These are phyloP conservation scores for Trametes cubensis DNA, from an alignment of 768 basidiomycete genomes.

Conservation along the genomic window DNA sequence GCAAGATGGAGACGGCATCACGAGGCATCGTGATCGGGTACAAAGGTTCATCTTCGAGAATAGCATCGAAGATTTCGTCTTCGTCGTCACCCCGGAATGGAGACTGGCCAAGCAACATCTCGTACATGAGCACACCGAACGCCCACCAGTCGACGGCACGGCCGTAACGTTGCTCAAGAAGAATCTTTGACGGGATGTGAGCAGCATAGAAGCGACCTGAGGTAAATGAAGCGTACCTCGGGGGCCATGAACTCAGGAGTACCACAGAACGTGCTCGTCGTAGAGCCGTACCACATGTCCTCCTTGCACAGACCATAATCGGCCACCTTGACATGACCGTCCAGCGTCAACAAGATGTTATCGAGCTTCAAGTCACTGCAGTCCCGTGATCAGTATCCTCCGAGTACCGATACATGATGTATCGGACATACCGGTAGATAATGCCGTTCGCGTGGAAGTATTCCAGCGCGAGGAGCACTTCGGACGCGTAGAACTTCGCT, in stretches of 20 bases:
- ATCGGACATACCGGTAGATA: conserved; percentile 78
- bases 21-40: conserved; percentile 99
- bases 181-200: conserved; percentile 60
- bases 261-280: conserved; percentile 98
- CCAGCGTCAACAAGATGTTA: conserved; percentile 94
- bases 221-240: conserved; percentile 58
- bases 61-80: conserved; percentile 99
- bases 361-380: conserved; percentile 93
- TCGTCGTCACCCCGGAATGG: conserved; percentile 99
- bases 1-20: conserved; percentile 93
- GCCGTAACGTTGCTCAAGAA: conserved; percentile 98
- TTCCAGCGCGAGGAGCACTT: conserved; percentile 92
- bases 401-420: neutral
- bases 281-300: conserved; percentile 96
- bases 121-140: conserved; percentile 97
- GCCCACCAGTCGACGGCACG: conserved; percentile 99
- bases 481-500: conserved; percentile 98
- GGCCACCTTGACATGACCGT: conserved; percentile 98
- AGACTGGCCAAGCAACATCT: conserved; percentile 98
- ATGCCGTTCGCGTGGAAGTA: conserved; percentile 99
- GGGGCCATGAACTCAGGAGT: conserved; percentile 99
- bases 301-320: conserved; percentile 99
- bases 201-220: too few species aligned
- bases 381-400: neutral
- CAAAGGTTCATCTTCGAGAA: conserved; percentile 95